Evolutionary conservation across 2,329 filamentous ascomycete genomes (phyloP).

Genomic region (Beauveria brongniartii): DNA sequence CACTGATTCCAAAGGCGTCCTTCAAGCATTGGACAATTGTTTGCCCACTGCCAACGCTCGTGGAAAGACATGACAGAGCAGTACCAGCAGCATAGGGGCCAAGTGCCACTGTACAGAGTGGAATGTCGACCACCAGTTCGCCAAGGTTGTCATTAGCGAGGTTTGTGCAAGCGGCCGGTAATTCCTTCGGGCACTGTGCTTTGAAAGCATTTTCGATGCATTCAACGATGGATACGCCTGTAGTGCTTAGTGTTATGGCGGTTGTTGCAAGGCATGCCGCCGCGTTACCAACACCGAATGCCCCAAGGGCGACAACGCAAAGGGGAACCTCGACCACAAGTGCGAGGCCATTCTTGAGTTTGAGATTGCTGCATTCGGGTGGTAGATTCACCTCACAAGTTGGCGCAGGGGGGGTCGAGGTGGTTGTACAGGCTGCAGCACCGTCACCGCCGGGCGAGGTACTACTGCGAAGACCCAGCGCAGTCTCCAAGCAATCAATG

Average conservation of each 20-base stretch:
- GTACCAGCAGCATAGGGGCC: slow-evolving; percentile 2
- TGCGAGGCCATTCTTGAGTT: neutral
- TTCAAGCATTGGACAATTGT: slow-evolving; percentile 4
- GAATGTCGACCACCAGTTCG: neutral
- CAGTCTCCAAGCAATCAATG: neutral
- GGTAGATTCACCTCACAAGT: neutral
- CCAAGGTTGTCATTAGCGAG: neutral
- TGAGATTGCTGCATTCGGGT: neutral
- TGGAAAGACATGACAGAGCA: neutral
- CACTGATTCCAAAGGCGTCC: neutral
- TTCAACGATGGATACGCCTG: neutral
- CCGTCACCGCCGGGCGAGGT: neutral
- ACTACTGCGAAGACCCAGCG: neutral
- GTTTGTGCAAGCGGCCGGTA: neutral
- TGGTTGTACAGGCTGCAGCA: neutral
- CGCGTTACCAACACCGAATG: neutral
- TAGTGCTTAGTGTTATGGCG: neutral
- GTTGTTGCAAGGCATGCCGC: neutral
- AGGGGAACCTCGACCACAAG: neutral
- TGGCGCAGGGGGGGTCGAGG: neutral
- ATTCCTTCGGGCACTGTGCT: neutral
- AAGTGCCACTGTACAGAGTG: neutral
- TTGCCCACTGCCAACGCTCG: neutral
- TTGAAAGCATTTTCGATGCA: neutral
- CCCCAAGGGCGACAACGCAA: neutral